These are phyloP conservation scores for Rhododendron henanense DNA, from an alignment of 148 eudicot species.

Conservation along the genomic window DNA sequence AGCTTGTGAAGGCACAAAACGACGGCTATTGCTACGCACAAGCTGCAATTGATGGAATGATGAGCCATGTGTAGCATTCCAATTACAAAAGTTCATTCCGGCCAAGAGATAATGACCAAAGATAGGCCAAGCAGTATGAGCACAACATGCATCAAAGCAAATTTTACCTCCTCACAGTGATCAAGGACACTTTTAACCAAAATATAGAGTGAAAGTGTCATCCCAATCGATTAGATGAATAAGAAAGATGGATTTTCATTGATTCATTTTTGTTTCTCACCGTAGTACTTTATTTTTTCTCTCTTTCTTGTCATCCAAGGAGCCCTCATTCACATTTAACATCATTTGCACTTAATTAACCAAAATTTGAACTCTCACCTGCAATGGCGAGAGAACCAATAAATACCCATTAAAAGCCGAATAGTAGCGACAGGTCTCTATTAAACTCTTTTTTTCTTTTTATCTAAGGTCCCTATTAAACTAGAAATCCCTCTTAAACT, in stretches of 20 bases:
- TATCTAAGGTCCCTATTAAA: background rate
- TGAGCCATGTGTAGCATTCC: background rate
- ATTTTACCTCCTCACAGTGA: background rate
- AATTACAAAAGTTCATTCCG: background rate
- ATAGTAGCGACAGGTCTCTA: background rate
- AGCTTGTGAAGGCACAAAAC: constrained; percentile 91
- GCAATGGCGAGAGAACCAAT: background rate
- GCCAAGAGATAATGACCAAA: background rate
- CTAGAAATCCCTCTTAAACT: background rate
- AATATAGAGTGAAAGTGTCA: background rate
- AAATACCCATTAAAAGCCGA: background rate
- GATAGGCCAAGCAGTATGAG: background rate
- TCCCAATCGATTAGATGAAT: background rate
- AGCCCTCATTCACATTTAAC: background rate
- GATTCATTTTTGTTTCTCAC: background rate
- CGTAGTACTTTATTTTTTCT: background rate
- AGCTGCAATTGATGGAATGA: constrained; percentile 47
- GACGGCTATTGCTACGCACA: constrained; percentile 92
- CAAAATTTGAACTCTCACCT: background rate
- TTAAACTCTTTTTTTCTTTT: too few species aligned
- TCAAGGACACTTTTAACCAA: background rate
- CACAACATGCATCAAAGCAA: background rate
- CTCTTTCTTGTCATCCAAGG: background rate
- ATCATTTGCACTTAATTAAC: background rate
- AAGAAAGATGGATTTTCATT: background rate